A percentile compares a stretch with the other conserved stretches of the same genome.
phyloP scores from a whole-genome alignment of 148 eudicot genomes.

The Arbutus unedo region DNA sequence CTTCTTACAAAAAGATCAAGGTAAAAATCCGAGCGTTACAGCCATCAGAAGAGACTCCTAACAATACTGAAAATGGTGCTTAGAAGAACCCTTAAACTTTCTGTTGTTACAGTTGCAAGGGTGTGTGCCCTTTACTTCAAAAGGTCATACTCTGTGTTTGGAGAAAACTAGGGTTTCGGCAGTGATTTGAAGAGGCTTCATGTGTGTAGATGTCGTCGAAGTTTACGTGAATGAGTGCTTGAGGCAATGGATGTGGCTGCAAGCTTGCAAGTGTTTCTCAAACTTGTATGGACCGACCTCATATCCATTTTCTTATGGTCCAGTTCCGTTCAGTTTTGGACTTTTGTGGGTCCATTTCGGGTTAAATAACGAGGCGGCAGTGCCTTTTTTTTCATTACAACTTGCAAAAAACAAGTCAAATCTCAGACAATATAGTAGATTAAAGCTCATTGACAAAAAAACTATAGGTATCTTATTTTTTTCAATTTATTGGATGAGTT shows the following conservation, averaged over 20 bases:
- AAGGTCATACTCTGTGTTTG: constrained; percentile 64
- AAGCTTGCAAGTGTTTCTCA: constrained; percentile 50
- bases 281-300: constrained; percentile 23
- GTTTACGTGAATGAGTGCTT: constrained; percentile 48
- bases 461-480: neutral
- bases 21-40: constrained; percentile 43
- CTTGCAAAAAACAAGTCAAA: neutral
- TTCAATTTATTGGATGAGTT: neutral
- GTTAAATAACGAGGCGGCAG: constrained; percentile 49
- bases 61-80: constrained; percentile 13
- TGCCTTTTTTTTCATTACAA: neutral
- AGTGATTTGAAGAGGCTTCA: constrained; percentile 58
- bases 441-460: neutral
- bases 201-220: constrained; percentile 48
- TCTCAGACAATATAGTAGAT: neutral
- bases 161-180: constrained; percentile 39
- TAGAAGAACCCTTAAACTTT: constrained; percentile 27
- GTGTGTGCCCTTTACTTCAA: constrained; percentile 53
- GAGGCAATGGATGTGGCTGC: constrained; percentile 30
- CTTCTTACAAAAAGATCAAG: constrained; percentile 28
- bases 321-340: too few species aligned
- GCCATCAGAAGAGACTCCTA: constrained; percentile 40
- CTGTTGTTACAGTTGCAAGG: constrained; percentile 37
- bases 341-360: too few species aligned
- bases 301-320: too few species aligned